Percentiles rank a stretch among this genome's conserved stretches.
Conservation (phyloP, 495 filamentous ascomycete species). For the Podospora bellae-mahoneyi region DNA sequence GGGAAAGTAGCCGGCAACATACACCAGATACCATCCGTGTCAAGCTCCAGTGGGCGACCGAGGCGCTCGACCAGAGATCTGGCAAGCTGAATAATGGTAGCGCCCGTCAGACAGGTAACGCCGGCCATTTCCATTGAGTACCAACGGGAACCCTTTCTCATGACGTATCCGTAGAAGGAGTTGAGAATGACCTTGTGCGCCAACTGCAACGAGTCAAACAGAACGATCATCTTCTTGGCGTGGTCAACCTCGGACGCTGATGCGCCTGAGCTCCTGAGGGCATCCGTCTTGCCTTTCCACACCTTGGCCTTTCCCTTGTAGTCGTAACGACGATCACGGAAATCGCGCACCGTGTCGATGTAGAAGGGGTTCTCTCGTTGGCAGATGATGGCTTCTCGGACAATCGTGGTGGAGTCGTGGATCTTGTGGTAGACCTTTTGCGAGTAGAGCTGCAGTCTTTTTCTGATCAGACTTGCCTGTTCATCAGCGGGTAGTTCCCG, state of each 20-base stretch:
- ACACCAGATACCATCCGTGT: constrained; percentile 99
- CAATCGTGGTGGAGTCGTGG: constrained; percentile 88
- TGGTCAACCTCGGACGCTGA: constrained; percentile 75
- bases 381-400: constrained; percentile 95
- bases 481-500: constrained; percentile 79
- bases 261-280: constrained; percentile 78
- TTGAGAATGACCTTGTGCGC: constrained; percentile 99
- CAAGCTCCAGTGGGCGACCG: constrained; percentile 90
- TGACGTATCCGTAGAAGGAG: constrained; percentile 99
- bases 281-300: constrained; percentile 94
- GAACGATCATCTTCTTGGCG: constrained; percentile 96
- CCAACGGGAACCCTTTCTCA: constrained; percentile 98
- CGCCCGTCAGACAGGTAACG: constrained; percentile 95
- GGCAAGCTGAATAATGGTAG: constrained; percentile 96
- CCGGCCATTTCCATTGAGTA: constrained; percentile 99
- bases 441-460: constrained; percentile 85
- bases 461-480: constrained; percentile 76
- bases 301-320: constrained; percentile 98
- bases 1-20: constrained; percentile 97
- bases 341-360: constrained; percentile 90
- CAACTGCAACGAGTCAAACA: constrained; percentile 94
- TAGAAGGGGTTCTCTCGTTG: constrained; percentile 99
- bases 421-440: constrained; percentile 99
- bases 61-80: constrained; percentile 91
- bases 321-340: constrained; percentile 93